phyloP scores from a whole-genome alignment of 352 stramenopile species.

The Pythium monospermum region DNA sequence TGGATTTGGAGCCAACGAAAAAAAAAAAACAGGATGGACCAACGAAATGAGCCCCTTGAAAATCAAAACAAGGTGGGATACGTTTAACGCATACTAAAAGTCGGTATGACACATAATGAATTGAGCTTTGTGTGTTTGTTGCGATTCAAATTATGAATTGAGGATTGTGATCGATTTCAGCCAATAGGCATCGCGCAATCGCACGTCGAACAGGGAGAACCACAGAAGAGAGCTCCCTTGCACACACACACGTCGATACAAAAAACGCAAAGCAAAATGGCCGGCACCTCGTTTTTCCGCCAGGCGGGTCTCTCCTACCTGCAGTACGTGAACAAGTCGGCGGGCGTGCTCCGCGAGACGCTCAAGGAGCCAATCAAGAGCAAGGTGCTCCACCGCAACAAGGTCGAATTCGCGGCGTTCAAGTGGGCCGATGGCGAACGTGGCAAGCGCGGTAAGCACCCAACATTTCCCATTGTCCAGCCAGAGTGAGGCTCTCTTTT shows the following conservation, averaged over 20 bases:
- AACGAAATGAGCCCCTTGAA: conserved; percentile 6
- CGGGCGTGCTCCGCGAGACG: conserved; percentile 57
- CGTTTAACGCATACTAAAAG: neutral
- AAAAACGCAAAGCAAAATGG: conserved; percentile 36
- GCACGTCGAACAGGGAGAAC: conserved; percentile 14
- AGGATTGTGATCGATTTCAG: conserved; percentile 1
- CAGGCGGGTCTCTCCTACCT: conserved; percentile 84
- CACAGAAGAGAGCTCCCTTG: conserved; percentile 10
- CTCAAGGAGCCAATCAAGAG: conserved; percentile 88
- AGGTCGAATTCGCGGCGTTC: conserved; percentile 82
- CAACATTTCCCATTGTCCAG: too few relatives aligned
- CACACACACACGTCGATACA: neutral
- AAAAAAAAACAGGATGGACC: conserved; percentile 7
- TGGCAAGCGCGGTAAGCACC: conserved; percentile 50
- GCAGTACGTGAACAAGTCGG: conserved; percentile 87
- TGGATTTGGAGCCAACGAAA: conserved; percentile 8
- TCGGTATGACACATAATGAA: conserved; percentile 20
- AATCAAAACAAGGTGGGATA: conserved; percentile 7
- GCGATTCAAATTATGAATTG: conserved; percentile 14
- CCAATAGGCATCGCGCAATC: conserved; percentile 8
- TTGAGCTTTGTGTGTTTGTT: conserved; percentile 2
- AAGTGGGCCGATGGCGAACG: conserved; percentile 83
- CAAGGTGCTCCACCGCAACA: conserved; percentile 61
- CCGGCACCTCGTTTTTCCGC: conserved; percentile 84
- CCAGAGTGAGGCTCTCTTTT: too few relatives aligned